Evolutionary conservation across 257 asterid genomes (phyloP).

Genomic region (Nicotiana tabacum): DNA sequence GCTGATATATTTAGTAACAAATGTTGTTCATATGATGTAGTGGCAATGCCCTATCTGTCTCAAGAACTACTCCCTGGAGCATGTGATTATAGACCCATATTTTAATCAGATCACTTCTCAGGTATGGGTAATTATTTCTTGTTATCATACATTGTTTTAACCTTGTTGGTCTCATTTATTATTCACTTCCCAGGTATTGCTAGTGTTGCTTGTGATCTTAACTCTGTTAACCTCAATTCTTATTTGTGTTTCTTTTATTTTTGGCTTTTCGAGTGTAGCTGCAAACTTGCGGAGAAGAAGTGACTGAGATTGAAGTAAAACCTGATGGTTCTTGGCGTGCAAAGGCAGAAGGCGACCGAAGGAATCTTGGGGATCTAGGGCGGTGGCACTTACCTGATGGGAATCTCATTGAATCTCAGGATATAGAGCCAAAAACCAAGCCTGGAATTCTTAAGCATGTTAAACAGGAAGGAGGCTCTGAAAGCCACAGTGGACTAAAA

Average conservation of each 20-base stretch:
- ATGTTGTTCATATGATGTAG: slow-evolving; percentile 48
- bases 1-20: slow-evolving; percentile 11
- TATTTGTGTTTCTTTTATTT: not conserved
- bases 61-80: slow-evolving; percentile 85
- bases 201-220: not conserved
- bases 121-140: slow-evolving; percentile 38
- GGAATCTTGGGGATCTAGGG: slow-evolving; percentile 71
- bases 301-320: slow-evolving; percentile 84
- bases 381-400: slow-evolving; percentile 93
- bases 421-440: slow-evolving; percentile 60
- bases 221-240: not conserved
- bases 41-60: slow-evolving; percentile 98
- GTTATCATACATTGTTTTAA: not conserved
- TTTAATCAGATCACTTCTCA: slow-evolving; percentile 68
- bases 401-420: slow-evolving; percentile 40
- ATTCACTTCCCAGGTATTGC: not conserved
- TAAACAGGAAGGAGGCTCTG: slow-evolving; percentile 70
- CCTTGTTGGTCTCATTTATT: not conserved
- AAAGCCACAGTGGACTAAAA: slow-evolving; percentile 59
- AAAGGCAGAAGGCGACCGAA: slow-evolving; percentile 68
- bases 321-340: slow-evolving; percentile 99
- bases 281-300: slow-evolving; percentile 65
- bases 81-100: slow-evolving; percentile 83
- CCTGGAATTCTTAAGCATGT: slow-evolving; percentile 44
- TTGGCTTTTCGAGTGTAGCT: slow-evolving; percentile 35